These are phyloP conservation scores for Paraphaeosphaeria sporulosa DNA, from an alignment of 2,329 filamentous ascomycete genomes.

Conservation along the genomic window DNA sequence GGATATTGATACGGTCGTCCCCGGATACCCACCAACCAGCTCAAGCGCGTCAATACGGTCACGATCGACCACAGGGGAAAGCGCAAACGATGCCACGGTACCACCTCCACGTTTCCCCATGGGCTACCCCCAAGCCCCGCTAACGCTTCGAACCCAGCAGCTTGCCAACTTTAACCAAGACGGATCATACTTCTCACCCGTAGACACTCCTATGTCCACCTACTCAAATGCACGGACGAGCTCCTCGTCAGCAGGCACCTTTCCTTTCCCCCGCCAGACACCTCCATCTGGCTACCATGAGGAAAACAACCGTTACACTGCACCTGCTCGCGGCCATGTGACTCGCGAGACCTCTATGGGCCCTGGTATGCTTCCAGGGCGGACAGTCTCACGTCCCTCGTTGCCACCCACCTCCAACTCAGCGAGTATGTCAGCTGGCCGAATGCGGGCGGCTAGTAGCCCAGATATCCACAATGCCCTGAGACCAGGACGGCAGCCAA, in stretches of 20 bases:
- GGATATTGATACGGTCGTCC: conserved; percentile 49
- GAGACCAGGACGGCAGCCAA: conserved; percentile 65
- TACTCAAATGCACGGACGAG: conserved; percentile 69
- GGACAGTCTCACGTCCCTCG: conserved; percentile 76
- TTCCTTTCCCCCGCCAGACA: conserved; percentile 78
- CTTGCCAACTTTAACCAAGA: conserved; percentile 74
- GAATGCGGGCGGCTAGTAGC: conserved; percentile 91
- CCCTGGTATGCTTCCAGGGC: conserved; percentile 66
- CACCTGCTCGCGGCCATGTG: conserved; percentile 78
- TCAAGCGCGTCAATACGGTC: conserved; percentile 79
- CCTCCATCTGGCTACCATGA: conserved; percentile 73
- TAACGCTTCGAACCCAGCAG: conserved; percentile 74
- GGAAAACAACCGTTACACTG: conserved; percentile 84
- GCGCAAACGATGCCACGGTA: conserved; percentile 60
- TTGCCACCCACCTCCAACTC: conserved; percentile 70
- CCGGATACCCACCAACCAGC: conserved; percentile 62
- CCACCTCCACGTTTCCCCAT: conserved; percentile 77
- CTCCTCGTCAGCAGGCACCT: conserved; percentile 75
- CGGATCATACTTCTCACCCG: conserved; percentile 88
- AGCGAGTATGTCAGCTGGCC: conserved; percentile 65
- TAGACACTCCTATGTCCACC: conserved; percentile 76
- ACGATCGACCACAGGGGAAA: conserved; percentile 78
- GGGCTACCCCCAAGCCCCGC: conserved; percentile 60
- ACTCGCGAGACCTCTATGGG: conserved; percentile 77
- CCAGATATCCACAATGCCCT: conserved; percentile 85